Evolutionary conservation across 1,284 basidiomycete species (phyloP).

Genomic region (Abortiporus biennis): DNA sequence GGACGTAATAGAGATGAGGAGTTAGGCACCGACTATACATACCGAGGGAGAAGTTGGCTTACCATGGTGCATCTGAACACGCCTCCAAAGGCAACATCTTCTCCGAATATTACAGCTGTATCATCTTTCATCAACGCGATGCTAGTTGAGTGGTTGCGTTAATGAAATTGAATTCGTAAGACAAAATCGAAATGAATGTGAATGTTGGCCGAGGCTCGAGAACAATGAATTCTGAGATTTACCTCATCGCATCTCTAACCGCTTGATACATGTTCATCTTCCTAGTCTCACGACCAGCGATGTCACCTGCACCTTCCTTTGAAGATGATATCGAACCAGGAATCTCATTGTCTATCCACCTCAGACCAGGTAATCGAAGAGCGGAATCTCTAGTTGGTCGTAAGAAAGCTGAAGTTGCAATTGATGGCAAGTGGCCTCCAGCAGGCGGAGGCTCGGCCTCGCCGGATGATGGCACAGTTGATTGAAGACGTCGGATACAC

Average conservation of each 20-base stretch:
- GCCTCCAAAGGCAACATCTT: slow-evolving; percentile 89
- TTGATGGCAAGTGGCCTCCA: slow-evolving; percentile 65
- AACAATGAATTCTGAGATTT: too few species aligned
- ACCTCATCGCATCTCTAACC: slow-evolving; percentile 85
- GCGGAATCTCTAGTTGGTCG: slow-evolving; percentile 60
- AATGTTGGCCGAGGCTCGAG: background rate
- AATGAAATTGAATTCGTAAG: slow-evolving; percentile 2
- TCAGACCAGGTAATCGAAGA: slow-evolving; percentile 65
- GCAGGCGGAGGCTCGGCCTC: slow-evolving; percentile 56
- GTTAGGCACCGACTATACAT: background rate
- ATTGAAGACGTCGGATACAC: slow-evolving; percentile 37
- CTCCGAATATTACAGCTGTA: slow-evolving; percentile 87
- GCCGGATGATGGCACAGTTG: too few species aligned
- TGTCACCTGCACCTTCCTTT: slow-evolving; percentile 30
- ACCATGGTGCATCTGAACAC: slow-evolving; percentile 89
- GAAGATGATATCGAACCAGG: too few species aligned
- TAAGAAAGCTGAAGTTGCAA: slow-evolving; percentile 60
- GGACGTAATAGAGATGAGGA: slow-evolving; percentile 12
- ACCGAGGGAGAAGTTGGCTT: slow-evolving; percentile 11
- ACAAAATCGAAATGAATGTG: slow-evolving; percentile 6
- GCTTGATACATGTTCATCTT: slow-evolving; percentile 92
- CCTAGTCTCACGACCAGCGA: slow-evolving; percentile 77
- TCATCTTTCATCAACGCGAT: slow-evolving; percentile 83
- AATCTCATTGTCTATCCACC: slow-evolving; percentile 60
- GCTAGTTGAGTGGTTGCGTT: slow-evolving; percentile 31